Base-by-base conservation (phyloP, 2,329 filamentous ascomycete species). In the Paraphoma sp. region DNA sequence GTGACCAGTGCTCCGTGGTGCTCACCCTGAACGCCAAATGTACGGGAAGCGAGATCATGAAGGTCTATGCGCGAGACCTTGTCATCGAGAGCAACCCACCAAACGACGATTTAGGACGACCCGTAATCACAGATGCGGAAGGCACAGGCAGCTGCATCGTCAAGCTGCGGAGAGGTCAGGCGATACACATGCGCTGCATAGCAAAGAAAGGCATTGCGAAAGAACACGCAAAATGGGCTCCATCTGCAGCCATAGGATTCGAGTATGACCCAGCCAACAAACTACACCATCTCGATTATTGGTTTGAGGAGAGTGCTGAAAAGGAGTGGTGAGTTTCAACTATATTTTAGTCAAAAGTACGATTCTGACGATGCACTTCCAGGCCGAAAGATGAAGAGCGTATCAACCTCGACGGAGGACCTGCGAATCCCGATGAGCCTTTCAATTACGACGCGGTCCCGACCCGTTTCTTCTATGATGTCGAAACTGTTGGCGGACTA, bases 231-330 rank as follows among this genome's bases (percentile, higher is more conserved):
- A 99, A 99, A 79, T 99, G 95, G 95, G 91, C 92, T 70, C 93
- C 95, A 1, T 94, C 91, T 36, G 86, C 93, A 41, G 95, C 95
- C 3, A 89, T 99, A 41, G 93, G 92, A 23, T 99, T 99, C 75
- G 95, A 99, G 78, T 99, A 99, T 78, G 95, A 99, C 76, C 95
- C 95, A 58, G 91, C 96, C 78, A 99, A 99, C 81, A 97, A 96
- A 80, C 82, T 99, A 64, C 87, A 89, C 64, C 95, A 99, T 78
- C 84, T 95, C 53, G 92, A 96, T 71, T 87, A 96, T 78, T 99
- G 95, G 95, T 97, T 92, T 75, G 95, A 99, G 82, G 86, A 89
- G 66, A 90, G 96, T 78, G 89, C 91, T 1, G 84, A 86, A 56
- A 85, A 87, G 70, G 94, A 97, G 83, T 97, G 93, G 93, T 96